Evolutionary conservation across 2,329 filamentous ascomycete genomes (phyloP).

Genomic region (Alternaria brassicae): DNA sequence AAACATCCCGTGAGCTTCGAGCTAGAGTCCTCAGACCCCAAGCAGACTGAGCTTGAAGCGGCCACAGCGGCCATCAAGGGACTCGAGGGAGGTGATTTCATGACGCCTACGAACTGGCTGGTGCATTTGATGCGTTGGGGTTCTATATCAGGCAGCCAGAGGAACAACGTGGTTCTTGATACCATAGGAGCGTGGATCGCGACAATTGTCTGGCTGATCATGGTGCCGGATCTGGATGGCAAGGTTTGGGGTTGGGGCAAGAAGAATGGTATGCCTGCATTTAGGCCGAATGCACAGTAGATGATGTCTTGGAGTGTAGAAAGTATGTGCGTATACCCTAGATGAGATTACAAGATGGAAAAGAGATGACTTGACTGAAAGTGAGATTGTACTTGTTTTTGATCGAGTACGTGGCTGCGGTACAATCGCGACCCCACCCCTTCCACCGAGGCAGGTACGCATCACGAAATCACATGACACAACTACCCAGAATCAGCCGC

Average conservation of each 20-base stretch:
- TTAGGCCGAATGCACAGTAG: constrained; percentile 38
- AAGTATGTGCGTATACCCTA: not conserved
- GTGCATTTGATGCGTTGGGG: constrained; percentile 74
- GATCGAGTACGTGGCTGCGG: not conserved
- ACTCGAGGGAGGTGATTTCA: constrained; percentile 80
- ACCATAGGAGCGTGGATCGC: constrained; percentile 63
- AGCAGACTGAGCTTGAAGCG: constrained; percentile 79
- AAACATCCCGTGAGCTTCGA: constrained; percentile 83
- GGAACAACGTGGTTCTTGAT: constrained; percentile 62
- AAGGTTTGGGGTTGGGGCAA: constrained; percentile 66
- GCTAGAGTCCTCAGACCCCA: constrained; percentile 82
- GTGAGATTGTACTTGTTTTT: not conserved
- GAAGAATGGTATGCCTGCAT: constrained; percentile 57
- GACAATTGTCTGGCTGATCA: constrained; percentile 62
- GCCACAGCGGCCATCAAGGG: constrained; percentile 73
- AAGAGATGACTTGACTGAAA: not conserved
- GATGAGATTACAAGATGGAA: not conserved
- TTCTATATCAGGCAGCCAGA: constrained; percentile 59
- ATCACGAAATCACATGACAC: not conserved
- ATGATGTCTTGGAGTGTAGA: not conserved
- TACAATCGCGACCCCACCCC: not conserved
- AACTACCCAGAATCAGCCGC: not conserved
- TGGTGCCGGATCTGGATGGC: constrained; percentile 63
- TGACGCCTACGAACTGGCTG: constrained; percentile 77
- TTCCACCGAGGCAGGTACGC: no score